phyloP scores from a whole-genome alignment of 2,329 filamentous ascomycete genomes.

The Anisogramma anomala region DNA sequence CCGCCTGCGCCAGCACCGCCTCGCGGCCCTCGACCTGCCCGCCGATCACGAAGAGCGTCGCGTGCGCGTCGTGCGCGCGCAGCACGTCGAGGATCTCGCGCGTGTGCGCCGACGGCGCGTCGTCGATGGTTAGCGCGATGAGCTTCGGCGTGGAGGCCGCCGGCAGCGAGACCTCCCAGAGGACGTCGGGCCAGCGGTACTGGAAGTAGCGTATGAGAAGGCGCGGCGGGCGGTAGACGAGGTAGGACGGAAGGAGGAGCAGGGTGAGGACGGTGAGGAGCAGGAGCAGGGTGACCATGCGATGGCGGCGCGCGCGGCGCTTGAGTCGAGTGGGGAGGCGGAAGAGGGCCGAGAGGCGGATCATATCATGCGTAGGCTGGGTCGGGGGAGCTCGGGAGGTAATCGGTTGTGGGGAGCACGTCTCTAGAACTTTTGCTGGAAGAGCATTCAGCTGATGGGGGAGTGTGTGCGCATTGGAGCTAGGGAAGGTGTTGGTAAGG shows the following conservation, averaged over 20 bases:
- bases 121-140: slow-evolving; percentile 77
- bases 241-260: slow-evolving; percentile 42
- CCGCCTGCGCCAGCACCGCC: slow-evolving; percentile 42
- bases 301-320: slow-evolving; percentile 45
- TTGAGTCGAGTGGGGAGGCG: slow-evolving; percentile 45
- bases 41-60: slow-evolving; percentile 86
- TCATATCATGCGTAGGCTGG: slow-evolving; percentile 16
- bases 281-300: slow-evolving; percentile 42
- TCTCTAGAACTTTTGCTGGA: no score
- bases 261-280: slow-evolving; percentile 29
- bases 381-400: no score
- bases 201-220: slow-evolving; percentile 60
- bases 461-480: no score
- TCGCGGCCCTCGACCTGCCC: slow-evolving; percentile 50
- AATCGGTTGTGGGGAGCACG: no score
- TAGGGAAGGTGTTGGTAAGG: no score
- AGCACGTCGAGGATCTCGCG: slow-evolving; percentile 57
- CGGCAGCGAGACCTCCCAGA: slow-evolving; percentile 52
- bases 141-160: slow-evolving; percentile 34
- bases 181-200: slow-evolving; percentile 61
- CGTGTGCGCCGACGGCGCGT: slow-evolving; percentile 67
- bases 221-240: slow-evolving; percentile 71
- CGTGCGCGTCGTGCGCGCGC: slow-evolving; percentile 52
- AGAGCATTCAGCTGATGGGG: no score
- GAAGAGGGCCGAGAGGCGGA: slow-evolving; percentile 31